Percentiles rank a stretch among this genome's conserved stretches.
phyloP scores from a whole-genome alignment of 2,329 filamentous ascomycete species.

The Aspergillus niger region DNA sequence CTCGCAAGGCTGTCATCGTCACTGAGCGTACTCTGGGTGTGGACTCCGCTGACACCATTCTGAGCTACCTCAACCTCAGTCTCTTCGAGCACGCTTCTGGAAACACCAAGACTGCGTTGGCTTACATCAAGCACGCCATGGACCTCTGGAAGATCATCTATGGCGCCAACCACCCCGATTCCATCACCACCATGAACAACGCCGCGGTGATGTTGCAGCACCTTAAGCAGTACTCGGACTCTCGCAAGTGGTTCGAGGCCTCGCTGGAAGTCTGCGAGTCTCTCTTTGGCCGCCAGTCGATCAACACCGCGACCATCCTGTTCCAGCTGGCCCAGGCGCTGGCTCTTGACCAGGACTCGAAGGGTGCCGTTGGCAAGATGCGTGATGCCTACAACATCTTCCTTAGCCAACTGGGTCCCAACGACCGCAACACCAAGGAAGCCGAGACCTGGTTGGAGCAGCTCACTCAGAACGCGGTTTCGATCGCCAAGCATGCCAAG shows the following conservation, averaged over 20 bases:
- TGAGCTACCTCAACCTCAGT: conserved; percentile 94
- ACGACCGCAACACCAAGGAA: conserved; percentile 97
- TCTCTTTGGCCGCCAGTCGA: conserved; percentile 83
- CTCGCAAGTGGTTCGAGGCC: conserved; percentile 93
- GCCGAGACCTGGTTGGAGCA: conserved; percentile 96
- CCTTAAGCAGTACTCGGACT: conserved; percentile 91
- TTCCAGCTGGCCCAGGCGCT: conserved; percentile 97
- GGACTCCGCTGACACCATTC: conserved; percentile 88
- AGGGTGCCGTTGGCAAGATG: conserved; percentile 89
- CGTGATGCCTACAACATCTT: conserved; percentile 97
- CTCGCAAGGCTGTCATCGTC: conserved; percentile 94
- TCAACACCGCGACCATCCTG: conserved; percentile 90
- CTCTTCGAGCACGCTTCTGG: conserved; percentile 91
- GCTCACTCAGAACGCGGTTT: conserved; percentile 91
- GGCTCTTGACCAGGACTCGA: conserved; percentile 92
- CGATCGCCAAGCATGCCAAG: conserved; percentile 90
- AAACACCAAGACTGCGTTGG: conserved; percentile 83
- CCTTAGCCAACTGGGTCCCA: conserved; percentile 77
- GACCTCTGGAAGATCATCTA: conserved; percentile 98
- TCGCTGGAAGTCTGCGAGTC: conserved; percentile 86
- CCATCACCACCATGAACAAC: conserved; percentile 98
- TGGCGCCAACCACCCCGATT: conserved; percentile 89
- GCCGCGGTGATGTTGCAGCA: conserved; percentile 97
- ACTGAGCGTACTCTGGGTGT: conserved; percentile 91
- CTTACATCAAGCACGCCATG: conserved; percentile 88